Evolutionary conservation across 2,329 filamentous ascomycete species (phyloP).

Genomic region (Calonectria leucothoes): DNA sequence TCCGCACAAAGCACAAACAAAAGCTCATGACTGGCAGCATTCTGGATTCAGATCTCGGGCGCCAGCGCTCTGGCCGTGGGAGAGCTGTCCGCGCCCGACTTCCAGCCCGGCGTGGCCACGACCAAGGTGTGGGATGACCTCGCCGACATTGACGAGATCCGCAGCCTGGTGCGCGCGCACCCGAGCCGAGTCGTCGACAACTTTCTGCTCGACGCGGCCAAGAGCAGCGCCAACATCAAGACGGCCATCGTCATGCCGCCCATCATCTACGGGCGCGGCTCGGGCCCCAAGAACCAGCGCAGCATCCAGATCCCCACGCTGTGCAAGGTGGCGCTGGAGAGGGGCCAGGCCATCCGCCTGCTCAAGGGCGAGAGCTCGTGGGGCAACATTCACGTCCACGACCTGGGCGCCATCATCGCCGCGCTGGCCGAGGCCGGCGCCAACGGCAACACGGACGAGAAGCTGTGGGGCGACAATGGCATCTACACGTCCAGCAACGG

Average conservation of each 20-base stretch:
- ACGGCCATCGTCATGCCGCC: constrained; percentile 51
- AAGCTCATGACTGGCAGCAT: constrained; percentile 18
- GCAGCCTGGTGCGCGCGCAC: constrained; percentile 40
- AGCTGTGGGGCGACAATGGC: constrained; percentile 53
- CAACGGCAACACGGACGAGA: constrained; percentile 29
- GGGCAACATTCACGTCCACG: constrained; percentile 50
- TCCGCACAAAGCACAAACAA: neutral
- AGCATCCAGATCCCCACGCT: constrained; percentile 56
- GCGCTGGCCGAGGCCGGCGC: constrained; percentile 46
- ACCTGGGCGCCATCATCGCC: constrained; percentile 45
- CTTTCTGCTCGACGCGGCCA: constrained; percentile 47
- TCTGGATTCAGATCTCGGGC: constrained; percentile 52
- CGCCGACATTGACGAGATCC: constrained; percentile 39
- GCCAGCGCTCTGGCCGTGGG: constrained; percentile 47
- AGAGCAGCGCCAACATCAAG: constrained; percentile 39
- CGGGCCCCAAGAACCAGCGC: constrained; percentile 51
- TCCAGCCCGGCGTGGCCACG: constrained; percentile 44
- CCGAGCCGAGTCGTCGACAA: constrained; percentile 50
- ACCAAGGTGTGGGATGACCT: constrained; percentile 51
- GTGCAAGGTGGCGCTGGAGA: constrained; percentile 45
- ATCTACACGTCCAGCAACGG: constrained; percentile 49
- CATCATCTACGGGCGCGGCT: constrained; percentile 53
- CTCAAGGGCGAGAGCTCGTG: constrained; percentile 49
- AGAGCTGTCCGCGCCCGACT: constrained; percentile 47
- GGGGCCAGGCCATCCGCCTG: constrained; percentile 46